These are phyloP conservation scores for Paramyrothecium roridum DNA, from an alignment of 2,329 filamentous ascomycete species.

Conservation along the genomic window DNA sequence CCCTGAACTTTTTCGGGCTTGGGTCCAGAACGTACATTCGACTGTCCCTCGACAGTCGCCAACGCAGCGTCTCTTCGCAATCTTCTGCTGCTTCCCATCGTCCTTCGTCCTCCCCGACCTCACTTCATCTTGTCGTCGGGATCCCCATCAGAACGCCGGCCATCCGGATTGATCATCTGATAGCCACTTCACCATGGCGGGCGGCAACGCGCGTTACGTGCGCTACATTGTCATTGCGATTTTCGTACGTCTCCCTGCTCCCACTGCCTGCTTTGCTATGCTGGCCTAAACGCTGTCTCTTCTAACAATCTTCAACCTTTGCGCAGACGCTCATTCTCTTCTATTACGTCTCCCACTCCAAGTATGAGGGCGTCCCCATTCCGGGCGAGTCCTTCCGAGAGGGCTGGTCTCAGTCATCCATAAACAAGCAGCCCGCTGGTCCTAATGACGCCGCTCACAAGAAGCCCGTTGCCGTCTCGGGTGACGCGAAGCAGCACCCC, in stretches of 20 bases:
- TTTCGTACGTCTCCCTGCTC: constrained; percentile 59
- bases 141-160: background rate
- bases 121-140: constrained; percentile 3
- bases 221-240: constrained; percentile 78
- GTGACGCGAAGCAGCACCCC: constrained; percentile 35
- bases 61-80: background rate
- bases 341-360: constrained; percentile 72
- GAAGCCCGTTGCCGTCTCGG: constrained; percentile 14
- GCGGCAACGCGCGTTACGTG: constrained; percentile 70
- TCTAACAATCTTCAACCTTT: constrained; percentile 7
- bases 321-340: constrained; percentile 64
- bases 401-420: constrained; percentile 11
- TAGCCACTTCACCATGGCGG: constrained; percentile 47
- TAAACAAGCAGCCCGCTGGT: constrained; percentile 14
- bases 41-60: background rate
- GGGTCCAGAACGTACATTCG: background rate
- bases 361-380: constrained; percentile 37
- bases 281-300: constrained; percentile 8
- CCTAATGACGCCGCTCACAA: constrained; percentile 15
- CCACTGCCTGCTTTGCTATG: background rate
- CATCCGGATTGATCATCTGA: constrained; percentile 1
- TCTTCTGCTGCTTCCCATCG: background rate
- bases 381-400: constrained; percentile 8
- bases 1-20: background rate
- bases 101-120: background rate